Base-by-base conservation (phyloP, 768 basidiomycete genomes). In the Podaxis pistillaris region DNA sequence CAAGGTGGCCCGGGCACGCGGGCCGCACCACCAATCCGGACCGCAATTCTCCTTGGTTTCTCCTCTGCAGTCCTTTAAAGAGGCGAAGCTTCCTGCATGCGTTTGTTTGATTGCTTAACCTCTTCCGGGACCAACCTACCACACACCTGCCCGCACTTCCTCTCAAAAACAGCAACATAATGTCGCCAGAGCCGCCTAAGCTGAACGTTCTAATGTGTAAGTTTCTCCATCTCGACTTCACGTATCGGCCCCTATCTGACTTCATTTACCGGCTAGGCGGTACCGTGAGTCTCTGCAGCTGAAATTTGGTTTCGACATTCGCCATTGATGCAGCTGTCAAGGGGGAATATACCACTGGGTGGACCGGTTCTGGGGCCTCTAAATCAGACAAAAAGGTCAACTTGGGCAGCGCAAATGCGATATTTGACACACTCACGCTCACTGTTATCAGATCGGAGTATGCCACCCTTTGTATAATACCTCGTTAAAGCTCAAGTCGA, bases 281-380 rank as follows among this genome's bases (percentile, higher is more conserved):
- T 65, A 76, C 75, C 53, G 75, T 75, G 66, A 65, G 76, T 68
- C 38, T 28, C 60, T 63, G 60, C 22, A 47, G 28, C 52, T 28
- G 8, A 9, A 24, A 24, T 12, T 22, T 15, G 22, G 13, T 24
- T 50, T 24, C 49, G 13, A 22, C 49, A 11, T 50, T 22, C 4
- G 15, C 15, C n/a, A 15, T 50, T 50, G 26, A 50, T 28, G 22
- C 7, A 15, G 7, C 49, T 60, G 65, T 63, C 24, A 65, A 79
- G 86, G 91, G 92, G 47, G 93, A 96, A 79, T 96, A 96, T 73
- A 96, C 94, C 65, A 96, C 94, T 56, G 94, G 95, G 72, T 96
- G 92, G 91, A 94, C 92, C 9, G 87, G 86, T 12, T 86, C 90
- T 40, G 94, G 94, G n/a, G 93, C 91, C 47, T 96, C 94, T 15